phyloP scores from a whole-genome alignment of 1,139 yeast genomes.

The Lodderomyces orthopsilosis region DNA sequence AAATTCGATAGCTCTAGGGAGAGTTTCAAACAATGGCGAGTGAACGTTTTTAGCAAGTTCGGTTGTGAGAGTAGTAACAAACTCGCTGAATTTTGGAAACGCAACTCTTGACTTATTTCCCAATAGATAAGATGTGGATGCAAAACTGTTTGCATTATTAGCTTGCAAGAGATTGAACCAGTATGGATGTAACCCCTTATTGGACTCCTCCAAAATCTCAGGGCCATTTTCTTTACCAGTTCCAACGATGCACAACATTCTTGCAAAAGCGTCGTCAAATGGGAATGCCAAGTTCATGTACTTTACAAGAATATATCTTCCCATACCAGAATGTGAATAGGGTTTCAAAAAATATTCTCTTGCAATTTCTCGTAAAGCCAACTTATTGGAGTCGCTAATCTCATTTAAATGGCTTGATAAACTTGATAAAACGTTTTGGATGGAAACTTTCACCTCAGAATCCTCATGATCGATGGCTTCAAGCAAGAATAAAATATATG shows the following conservation, averaged over 20 bases:
- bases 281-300: constrained; percentile 64
- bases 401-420: constrained; percentile 49
- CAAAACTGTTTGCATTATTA: constrained; percentile 28
- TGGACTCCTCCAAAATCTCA: constrained; percentile 78
- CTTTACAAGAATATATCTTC: constrained; percentile 64
- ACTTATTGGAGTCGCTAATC: constrained; percentile 38
- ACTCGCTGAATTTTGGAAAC: constrained; percentile 43
- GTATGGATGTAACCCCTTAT: constrained; percentile 80
- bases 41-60: constrained; percentile 22
- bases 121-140: constrained; percentile 44
- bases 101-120: constrained; percentile 31
- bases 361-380: constrained; percentile 24
- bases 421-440: constrained; percentile 71
- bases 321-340: constrained; percentile 22
- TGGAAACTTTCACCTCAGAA: constrained; percentile 59
- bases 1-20: constrained; percentile 47
- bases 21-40: constrained; percentile 27
- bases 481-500: constrained; percentile 64
- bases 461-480: constrained; percentile 68
- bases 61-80: constrained; percentile 18
- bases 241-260: constrained; percentile 68
- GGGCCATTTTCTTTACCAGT: constrained; percentile 55
- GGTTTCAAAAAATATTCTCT: constrained; percentile 18
- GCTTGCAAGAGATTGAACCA: constrained; percentile 53
- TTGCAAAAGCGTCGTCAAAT: constrained; percentile 66